These are phyloP conservation scores for Tremella fuciformis DNA, from an alignment of 768 basidiomycete genomes.

Conservation along the genomic window DNA sequence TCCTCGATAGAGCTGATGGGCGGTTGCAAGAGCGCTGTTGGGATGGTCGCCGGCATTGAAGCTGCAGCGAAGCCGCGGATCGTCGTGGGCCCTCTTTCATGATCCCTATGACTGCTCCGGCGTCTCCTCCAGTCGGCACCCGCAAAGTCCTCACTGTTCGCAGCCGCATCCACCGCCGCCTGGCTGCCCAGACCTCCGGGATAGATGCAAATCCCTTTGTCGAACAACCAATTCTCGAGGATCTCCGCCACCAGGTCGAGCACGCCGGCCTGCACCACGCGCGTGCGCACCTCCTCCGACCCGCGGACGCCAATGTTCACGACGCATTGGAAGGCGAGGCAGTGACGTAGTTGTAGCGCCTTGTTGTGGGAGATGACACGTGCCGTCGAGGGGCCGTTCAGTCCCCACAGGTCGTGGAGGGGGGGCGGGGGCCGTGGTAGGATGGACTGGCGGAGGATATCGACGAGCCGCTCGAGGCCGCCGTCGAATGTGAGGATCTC, in stretches of 20 bases:
- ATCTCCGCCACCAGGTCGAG: constrained; percentile 91
- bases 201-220: constrained; percentile 80
- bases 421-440: constrained; percentile 34
- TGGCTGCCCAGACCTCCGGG: constrained; percentile 70
- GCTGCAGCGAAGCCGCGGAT: no score
- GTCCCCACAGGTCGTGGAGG: constrained; percentile 48
- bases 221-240: constrained; percentile 85
- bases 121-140: constrained; percentile 9
- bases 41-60: no score
- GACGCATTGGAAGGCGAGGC: constrained; percentile 91
- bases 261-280: constrained; percentile 92
- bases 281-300: constrained; percentile 81
- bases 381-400: constrained; percentile 50
- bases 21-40: no score
- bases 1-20: no score
- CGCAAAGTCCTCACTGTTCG: constrained; percentile 20
- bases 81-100: no score
- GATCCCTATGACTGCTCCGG: not conserved
- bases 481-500: constrained; percentile 99
- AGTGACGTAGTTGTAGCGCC: constrained; percentile 55
- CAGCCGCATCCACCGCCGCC: constrained; percentile 35
- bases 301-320: constrained; percentile 96
- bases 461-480: constrained; percentile 89
- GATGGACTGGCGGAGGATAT: constrained; percentile 71
- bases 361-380: constrained; percentile 48